Evolutionary conservation across 1,284 basidiomycete species (phyloP), one percentile per base, ranked within the genome.

Genomic region (Ganoderma meredithae): DNA sequence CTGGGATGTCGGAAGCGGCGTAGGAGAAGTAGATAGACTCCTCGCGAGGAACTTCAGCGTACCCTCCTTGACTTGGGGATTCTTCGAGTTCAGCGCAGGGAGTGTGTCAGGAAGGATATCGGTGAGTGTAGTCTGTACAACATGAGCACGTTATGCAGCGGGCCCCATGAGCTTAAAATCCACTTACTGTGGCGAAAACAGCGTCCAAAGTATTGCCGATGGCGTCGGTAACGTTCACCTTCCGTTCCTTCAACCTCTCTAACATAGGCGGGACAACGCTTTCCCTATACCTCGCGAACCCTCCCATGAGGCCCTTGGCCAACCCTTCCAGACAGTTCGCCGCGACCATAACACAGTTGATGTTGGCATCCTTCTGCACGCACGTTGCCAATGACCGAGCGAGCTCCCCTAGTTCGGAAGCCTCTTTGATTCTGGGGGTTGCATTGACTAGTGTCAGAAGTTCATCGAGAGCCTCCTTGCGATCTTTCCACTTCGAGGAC

Each of bases 401-500:
- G 40, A 97, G 80, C 41, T 94, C 92, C 13, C 86, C 87, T 1
- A 96, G 82, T 76, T 92, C 92, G 22, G 92, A 84, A 1, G 88
- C 86, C 73, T 96, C 94, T 73, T 90, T 89, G 73, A 99, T 92
- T 68, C 92, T 90, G 10, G 92, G 91, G 15, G 93, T 89, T 19
- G 88, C 82, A 63, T 88, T 88, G 44, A 99, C 81, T 22, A 95
- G 82, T 17, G 89, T 88, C 67, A 91, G 84, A 49, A 98, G 85
- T 58, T 95, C 94, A 73, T 98, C 96, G 63, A 99, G 82, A 1
- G 89, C 94, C 76, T 98, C 97, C 76, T 97, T 95, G 39, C 98
- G 90, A 73, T 99, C 98, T 79, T 99, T 98, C 98, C 98, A 99
- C 81, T 99, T 99, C 0, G 94, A 90, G 4, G 97, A 98, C 15